Evolutionary conservation across 1,139 yeast genomes (phyloP), one percentile per base, ranked within the genome.

Genomic region (Kodamaea arcana): DNA sequence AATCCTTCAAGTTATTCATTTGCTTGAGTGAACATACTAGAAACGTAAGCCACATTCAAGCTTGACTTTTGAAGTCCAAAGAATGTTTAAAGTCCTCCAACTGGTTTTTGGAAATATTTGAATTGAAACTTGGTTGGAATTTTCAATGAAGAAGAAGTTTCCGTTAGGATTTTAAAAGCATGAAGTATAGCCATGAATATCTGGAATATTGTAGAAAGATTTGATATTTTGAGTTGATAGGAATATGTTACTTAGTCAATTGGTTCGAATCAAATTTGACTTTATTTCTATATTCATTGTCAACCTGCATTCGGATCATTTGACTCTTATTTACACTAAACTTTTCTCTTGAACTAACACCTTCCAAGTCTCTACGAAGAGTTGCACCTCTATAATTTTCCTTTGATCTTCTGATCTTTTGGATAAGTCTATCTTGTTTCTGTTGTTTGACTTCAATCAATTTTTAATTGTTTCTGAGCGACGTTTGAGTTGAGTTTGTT

Each of bases 41-140:
- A n/a, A n/a, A n/a, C n/a, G n/a, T n/a, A n/a, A n/a, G n/a, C n/a
- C n/a, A n/a, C n/a, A n/a, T n/a, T n/a, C n/a, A n/a, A n/a, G n/a
- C n/a, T n/a, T n/a, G n/a, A n/a, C n/a, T n/a, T n/a, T n/a, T n/a
- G n/a, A n/a, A n/a, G n/a, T n/a, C n/a, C n/a, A n/a, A n/a, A n/a
- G n/a, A n/a, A 20, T 34, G 31, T 24, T 25, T 26, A 30, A 34
- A 45, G 15, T 26, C 42, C 11, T 12, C 34, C 13, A 17, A 28
- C 12, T 31, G 32, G 24, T 36, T 33, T 11, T 15, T 28, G 10
- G 36, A 29, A 8, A 37, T 29, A 34, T 60, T 60, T 10, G 58
- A 41, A 38, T 60, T 62, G 32, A 54, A 54, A 0, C 62, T 61
- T 1, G 66, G 60, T 29, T 54, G 62, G 14, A 54, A 46, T n/a